These are phyloP conservation scores for Annulohypoxylon maeteangense DNA, from an alignment of 495 filamentous ascomycete genomes.

Conservation along the genomic window DNA sequence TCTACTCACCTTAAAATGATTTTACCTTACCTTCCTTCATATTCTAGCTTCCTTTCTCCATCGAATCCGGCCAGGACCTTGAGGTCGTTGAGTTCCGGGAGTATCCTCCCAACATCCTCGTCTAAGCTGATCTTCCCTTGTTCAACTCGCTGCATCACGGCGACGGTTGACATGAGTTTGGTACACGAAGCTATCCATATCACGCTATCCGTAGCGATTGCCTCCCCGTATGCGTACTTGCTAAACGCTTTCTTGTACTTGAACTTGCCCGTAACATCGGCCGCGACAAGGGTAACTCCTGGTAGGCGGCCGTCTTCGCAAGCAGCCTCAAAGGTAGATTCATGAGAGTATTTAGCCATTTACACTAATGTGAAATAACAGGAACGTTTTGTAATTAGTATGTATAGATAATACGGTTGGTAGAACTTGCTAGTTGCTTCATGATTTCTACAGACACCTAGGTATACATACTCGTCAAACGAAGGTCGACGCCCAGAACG, in stretches of 20 bases:
- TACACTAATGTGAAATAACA: not conserved
- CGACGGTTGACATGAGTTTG: constrained; percentile 51
- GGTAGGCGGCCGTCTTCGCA: constrained; percentile 37
- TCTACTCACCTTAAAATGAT: constrained; percentile 44
- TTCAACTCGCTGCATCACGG: constrained; percentile 51
- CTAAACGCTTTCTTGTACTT: constrained; percentile 42
- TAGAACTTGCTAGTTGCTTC: not conserved
- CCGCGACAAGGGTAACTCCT: constrained; percentile 30
- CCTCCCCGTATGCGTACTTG: constrained; percentile 25
- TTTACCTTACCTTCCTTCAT: constrained; percentile 25
- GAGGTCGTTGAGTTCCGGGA: constrained; percentile 47
- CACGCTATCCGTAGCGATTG: constrained; percentile 34
- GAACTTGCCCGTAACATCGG: constrained; percentile 42
- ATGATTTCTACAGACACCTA: constrained; percentile 1
- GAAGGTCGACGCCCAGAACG: not conserved
- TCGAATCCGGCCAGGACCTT: constrained; percentile 40
- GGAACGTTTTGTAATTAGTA: not conserved
- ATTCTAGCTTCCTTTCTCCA: constrained; percentile 30
- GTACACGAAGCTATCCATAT: constrained; percentile 49
- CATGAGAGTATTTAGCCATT: constrained; percentile 29
- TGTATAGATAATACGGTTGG: not conserved
- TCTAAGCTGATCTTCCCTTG: constrained; percentile 46
- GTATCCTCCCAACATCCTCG: constrained; percentile 40
- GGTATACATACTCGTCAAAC: not conserved
- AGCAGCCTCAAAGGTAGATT: constrained; percentile 35